Evolutionary conservation across 148 eudicot genomes (phyloP).

Genomic region (Vaccinium corymbosum): DNA sequence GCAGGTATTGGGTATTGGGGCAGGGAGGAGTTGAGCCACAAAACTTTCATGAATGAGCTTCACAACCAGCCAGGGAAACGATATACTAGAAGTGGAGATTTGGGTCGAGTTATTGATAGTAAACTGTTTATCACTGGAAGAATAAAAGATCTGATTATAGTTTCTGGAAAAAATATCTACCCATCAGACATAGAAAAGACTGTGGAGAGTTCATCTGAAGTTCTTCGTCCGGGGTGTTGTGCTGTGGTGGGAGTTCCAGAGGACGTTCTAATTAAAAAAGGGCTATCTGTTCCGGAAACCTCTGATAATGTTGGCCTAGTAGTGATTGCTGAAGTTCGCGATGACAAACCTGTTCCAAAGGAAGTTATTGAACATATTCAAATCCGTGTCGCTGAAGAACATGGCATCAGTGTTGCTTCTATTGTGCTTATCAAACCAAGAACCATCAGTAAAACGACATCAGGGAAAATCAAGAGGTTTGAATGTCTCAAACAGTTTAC

Average conservation of each 20-base stretch:
- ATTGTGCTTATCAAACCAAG: conserved; percentile 37
- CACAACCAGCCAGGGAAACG: conserved; percentile 17
- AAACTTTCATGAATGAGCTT: conserved; percentile 36
- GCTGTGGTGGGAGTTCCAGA: conserved; percentile 55
- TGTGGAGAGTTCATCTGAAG: conserved; percentile 45
- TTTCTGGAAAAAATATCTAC: conserved; percentile 51
- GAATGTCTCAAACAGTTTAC: conserved; percentile 48
- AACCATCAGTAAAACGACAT: conserved; percentile 48
- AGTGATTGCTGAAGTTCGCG: conserved; percentile 47
- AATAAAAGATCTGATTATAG: conserved; percentile 52
- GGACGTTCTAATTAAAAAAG: conserved; percentile 37
- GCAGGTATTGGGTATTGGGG: conserved; percentile 56
- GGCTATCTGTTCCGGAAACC: conserved; percentile 32
- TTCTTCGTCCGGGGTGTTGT: conserved; percentile 51
- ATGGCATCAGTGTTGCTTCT: conserved; percentile 38
- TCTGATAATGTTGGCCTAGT: conserved; percentile 51
- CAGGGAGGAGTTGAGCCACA: conserved; percentile 37
- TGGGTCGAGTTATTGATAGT: conserved; percentile 41
- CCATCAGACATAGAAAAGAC: conserved; percentile 53
- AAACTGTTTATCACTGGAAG: conserved; percentile 53
- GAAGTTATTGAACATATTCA: conserved; percentile 36
- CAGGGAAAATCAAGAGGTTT: conserved; percentile 49
- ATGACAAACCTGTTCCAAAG: conserved; percentile 34
- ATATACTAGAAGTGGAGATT: conserved; percentile 48
- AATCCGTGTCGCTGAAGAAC: conserved; percentile 42